Evolutionary conservation across 768 basidiomycete species (phyloP).

Genomic region (Neoboletus subvelutipes): DNA sequence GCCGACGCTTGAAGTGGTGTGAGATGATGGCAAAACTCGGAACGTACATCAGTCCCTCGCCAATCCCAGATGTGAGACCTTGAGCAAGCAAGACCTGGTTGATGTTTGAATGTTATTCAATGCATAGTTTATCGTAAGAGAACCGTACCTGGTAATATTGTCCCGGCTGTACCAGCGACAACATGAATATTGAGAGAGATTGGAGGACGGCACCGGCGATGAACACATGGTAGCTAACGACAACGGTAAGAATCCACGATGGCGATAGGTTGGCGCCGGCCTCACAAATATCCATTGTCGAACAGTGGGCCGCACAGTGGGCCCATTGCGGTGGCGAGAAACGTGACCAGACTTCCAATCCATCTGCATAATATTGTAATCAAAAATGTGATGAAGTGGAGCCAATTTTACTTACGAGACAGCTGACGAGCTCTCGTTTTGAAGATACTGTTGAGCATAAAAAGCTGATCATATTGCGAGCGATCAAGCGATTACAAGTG

Average conservation of each 20-base stretch:
- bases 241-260: not conserved
- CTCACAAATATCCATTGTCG: slow-evolving; percentile 32
- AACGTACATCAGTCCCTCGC: slow-evolving; percentile 44
- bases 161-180: slow-evolving; percentile 36
- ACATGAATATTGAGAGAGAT: slow-evolving; percentile 36
- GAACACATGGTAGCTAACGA: slow-evolving; percentile 13
- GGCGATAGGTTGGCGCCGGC: too few relatives aligned
- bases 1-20: slow-evolving; percentile 43
- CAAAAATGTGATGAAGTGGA: not conserved
- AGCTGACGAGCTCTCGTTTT: slow-evolving; percentile 22
- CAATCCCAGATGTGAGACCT: slow-evolving; percentile 43
- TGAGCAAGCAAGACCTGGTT: slow-evolving; percentile 44
- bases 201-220: slow-evolving; percentile 29
- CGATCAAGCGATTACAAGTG: not conserved
- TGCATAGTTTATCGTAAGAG: not conserved
- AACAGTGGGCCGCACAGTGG: slow-evolving; percentile 27
- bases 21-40: slow-evolving; percentile 43
- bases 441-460: slow-evolving; percentile 21
- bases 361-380: slow-evolving; percentile 17
- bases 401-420: slow-evolving; percentile 18
- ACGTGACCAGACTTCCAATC: slow-evolving; percentile 23
- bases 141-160: slow-evolving; percentile 35
- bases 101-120: not conserved
- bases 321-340: slow-evolving; percentile 21
- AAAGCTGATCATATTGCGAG: slow-evolving; percentile 12